phyloP scores from a whole-genome alignment of 129 eudicot species.

The Flaveria ramosissima region DNA sequence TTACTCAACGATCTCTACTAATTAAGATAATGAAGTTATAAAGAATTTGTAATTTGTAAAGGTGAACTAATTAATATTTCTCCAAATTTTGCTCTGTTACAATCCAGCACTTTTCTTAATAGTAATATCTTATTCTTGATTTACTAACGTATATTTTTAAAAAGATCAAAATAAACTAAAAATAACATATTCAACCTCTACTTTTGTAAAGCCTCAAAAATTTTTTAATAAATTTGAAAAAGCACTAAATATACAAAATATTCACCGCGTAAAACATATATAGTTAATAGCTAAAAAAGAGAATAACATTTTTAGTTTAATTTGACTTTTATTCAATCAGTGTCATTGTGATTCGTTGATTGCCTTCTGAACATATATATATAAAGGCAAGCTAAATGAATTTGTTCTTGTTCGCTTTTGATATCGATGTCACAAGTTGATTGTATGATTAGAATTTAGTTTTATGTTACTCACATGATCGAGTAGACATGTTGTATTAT shows the following conservation, averaged over 20 bases:
- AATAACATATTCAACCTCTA: neutral
- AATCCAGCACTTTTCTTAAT: neutral
- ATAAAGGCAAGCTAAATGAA: neutral
- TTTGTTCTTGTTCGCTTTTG: neutral
- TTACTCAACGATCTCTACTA: no score
- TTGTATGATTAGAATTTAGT: neutral
- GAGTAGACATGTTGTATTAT: neutral
- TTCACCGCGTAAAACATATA: no score
- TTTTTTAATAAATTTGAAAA: neutral
- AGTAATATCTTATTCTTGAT: neutral
- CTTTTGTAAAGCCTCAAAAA: neutral
- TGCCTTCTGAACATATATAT: neutral
- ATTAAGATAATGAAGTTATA: no score
- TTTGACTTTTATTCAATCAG: no score
- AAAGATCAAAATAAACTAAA: neutral
- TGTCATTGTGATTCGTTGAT: neutral
- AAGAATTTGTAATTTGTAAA: no score
- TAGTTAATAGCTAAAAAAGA: no score
- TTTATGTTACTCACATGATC: neutral
- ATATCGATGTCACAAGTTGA: slow-evolving; percentile 1
- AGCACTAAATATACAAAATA: neutral
- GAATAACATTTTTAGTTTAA: no score
- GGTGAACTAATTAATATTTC: no score
- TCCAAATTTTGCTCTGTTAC: neutral
- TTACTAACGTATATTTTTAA: neutral